Evolutionary conservation across 305 asterid genomes (phyloP), one percentile per base, ranked within the genome.

Genomic region (Fraxinus ornus): DNA sequence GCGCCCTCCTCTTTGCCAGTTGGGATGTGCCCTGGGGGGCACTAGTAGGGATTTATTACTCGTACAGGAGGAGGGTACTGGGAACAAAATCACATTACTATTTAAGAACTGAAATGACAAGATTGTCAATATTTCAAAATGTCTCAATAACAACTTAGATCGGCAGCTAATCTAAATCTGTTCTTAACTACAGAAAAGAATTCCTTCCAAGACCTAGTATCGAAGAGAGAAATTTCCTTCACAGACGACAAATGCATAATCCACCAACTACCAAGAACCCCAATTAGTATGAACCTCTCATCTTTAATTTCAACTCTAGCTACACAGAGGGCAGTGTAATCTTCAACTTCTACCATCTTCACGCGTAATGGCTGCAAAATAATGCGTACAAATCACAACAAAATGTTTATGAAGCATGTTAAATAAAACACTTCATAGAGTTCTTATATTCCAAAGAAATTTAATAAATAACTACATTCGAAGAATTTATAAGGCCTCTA

Each of bases 181-280:
- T 57, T 76, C 82, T 55, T 84, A 83, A 79, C 79, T 68, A 24
- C 12, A 62, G 90, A 86, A 75, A 81, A 52, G 28, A 35, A 75
- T 78, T 75, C 81, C 35, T 47, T 82, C 82, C 85, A 84, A 1
- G 88, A 83, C 36, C 83, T 76, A 44, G 35, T 26, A 47, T 76
- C 64, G 17, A 83, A 64, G 21, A 75, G 81, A 76, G 33, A 28
- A 35, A 79, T 73, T 78, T 78, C 84, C 22, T 60, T 75, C 74
- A 39, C 62, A 7, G 91, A 83, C 0, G 88, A 82, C 21, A 81
- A 66, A 4, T 86, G 89, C 83, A 88, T 66, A 47, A 78, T 80
- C 92, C 90, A 89, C 92, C 91, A 89, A 79, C 88, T 79, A 35
- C 90, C 90, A 68, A 89, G 87, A 80, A 89, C 77, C 28, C 90